phyloP scores from a whole-genome alignment of 2,329 filamentous ascomycete species.

The Talaromyces sp. region DNA sequence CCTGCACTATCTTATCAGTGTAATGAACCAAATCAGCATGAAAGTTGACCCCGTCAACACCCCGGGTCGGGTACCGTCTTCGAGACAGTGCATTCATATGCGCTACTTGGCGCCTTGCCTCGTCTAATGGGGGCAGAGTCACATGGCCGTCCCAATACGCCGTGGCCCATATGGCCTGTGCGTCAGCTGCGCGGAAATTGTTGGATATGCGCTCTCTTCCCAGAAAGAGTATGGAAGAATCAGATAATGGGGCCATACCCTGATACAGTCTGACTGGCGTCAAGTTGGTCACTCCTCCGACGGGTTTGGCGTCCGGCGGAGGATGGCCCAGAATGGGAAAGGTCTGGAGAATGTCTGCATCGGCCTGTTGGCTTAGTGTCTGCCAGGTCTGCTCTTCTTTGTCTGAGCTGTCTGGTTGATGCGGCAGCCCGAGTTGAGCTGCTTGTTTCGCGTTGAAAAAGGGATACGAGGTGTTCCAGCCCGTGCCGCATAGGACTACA shows the following conservation, averaged over 20 bases:
- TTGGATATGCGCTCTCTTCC: constrained; percentile 4
- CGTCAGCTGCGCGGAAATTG: constrained; percentile 3
- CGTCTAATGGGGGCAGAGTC: not conserved
- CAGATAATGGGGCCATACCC: constrained; percentile 1
- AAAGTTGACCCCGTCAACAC: constrained; percentile 2
- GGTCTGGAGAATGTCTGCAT: not conserved
- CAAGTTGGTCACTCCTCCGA: not conserved
- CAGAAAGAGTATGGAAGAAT: constrained; percentile 1
- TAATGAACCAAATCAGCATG: constrained; percentile 8
- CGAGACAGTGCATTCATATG: constrained; percentile 7
- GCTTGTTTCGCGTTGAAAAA: constrained; percentile 3
- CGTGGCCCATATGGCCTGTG: constrained; percentile 5
- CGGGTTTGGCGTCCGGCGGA: not conserved
- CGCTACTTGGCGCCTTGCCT: constrained; percentile 2
- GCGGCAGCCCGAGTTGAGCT: constrained; percentile 4
- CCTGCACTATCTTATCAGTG: not conserved
- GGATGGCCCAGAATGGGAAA: constrained; percentile 3
- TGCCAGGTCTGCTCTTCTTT: not conserved
- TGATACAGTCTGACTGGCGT: constrained; percentile 4
- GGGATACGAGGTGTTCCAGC: constrained; percentile 3
- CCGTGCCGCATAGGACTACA: constrained; percentile 1
- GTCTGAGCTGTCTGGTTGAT: not conserved
- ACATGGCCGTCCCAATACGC: constrained; percentile 6
- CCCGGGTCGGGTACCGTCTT: constrained; percentile 5
- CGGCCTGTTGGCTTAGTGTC: not conserved